phyloP scores from a whole-genome alignment of 495 filamentous ascomycete species.

The Xylaria scruposa region DNA sequence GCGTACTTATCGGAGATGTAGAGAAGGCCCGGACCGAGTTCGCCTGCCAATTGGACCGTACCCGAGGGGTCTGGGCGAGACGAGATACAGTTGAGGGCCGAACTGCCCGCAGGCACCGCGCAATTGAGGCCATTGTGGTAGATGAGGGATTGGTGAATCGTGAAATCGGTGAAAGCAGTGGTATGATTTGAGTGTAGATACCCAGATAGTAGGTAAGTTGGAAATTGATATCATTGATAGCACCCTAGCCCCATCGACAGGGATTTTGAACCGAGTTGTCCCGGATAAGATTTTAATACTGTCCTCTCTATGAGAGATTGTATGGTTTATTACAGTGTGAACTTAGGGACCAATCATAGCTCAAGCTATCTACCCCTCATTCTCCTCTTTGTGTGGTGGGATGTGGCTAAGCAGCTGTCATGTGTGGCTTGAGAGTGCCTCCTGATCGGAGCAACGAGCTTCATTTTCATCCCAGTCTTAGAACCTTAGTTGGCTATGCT shows the following conservation, averaged over 20 bases:
- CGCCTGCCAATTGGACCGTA: conserved; percentile 39
- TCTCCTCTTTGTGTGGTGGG: neutral
- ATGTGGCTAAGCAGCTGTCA: neutral
- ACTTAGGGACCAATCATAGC: conserved; percentile 10
- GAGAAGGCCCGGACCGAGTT: conserved; percentile 50
- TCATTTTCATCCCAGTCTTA: too few species aligned
- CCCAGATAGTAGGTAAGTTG: neutral
- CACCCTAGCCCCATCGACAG: conserved; percentile 11
- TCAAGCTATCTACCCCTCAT: neutral
- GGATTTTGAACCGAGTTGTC: conserved; percentile 19
- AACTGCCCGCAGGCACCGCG: conserved; percentile 52
- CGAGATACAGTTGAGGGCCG: conserved; percentile 50
- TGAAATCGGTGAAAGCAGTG: conserved; percentile 31
- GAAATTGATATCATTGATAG: conserved; percentile 22
- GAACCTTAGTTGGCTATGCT: neutral
- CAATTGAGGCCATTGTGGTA: conserved; percentile 56
- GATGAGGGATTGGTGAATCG: conserved; percentile 22
- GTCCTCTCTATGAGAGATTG: neutral
- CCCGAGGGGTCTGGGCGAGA: conserved; percentile 42
- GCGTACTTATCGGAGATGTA: conserved; percentile 51
- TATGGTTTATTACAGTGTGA: neutral
- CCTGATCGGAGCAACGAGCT: neutral
- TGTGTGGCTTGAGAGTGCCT: conserved; percentile 1
- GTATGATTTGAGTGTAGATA: conserved; percentile 37
- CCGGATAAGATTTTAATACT: conserved; percentile 19